Evolutionary conservation across 225 moss, liverwort and hornwort species (phyloP).

Genomic region (Neckera pumila): DNA sequence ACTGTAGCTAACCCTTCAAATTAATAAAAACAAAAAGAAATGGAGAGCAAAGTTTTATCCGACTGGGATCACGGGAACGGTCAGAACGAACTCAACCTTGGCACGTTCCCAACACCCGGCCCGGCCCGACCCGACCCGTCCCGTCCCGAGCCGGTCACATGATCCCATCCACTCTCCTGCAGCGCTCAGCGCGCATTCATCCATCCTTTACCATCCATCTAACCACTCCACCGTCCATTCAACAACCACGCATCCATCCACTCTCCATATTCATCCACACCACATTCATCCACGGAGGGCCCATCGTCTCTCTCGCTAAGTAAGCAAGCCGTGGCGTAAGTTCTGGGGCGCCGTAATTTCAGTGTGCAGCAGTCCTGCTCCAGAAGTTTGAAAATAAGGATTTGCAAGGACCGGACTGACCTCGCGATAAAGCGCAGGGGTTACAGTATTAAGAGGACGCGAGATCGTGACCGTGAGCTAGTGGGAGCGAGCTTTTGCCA

Average conservation of each 20-base stretch:
- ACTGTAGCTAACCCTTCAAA: not conserved
- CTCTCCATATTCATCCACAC: too few relatives aligned
- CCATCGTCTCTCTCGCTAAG: not conserved
- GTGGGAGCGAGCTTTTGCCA: not conserved
- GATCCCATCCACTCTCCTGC: not conserved
- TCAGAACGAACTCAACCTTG: not conserved
- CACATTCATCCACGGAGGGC: not conserved
- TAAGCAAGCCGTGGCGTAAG: not conserved
- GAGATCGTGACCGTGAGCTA: slow-evolving; percentile 30
- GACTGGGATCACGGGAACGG: not conserved
- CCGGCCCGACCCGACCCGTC: not conserved
- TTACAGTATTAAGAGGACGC: not conserved
- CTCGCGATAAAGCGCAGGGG: slow-evolving; percentile 1
- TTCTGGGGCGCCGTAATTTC: not conserved
- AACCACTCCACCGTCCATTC: not conserved
- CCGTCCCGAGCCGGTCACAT: not conserved
- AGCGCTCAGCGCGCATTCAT: not conserved
- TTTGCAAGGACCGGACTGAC: not conserved
- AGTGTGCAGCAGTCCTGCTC: not conserved
- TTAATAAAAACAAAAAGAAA: not conserved
- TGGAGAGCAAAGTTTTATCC: not conserved
- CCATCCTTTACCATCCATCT: not conserved
- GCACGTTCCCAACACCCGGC: not conserved
- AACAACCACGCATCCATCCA: not conserved
- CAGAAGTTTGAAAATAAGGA: not conserved